Evolutionary conservation across 257 asterid genomes (phyloP), one percentile per base, ranked within the genome.

Genomic region (Nicotiana obtusifolia): DNA sequence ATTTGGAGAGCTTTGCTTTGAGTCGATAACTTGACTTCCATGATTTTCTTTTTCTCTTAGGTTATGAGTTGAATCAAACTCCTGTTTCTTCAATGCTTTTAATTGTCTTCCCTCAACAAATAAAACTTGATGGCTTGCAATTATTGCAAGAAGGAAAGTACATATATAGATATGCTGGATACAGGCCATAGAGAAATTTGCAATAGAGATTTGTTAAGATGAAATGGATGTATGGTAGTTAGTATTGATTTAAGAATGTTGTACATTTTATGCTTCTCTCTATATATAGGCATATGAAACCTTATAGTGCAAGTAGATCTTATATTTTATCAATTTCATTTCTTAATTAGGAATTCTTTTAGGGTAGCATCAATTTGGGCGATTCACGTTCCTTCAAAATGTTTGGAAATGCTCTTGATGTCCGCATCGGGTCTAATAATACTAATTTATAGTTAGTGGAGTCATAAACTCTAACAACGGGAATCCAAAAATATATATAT

Each of bases 81-180:
- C 64, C 17, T 75, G 56, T 53, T 84, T 79, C 75, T 64, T 83
- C 80, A 77, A 10, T 56, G 53, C 71, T 76, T 86, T 88, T 49
- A 85, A 77, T 57, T 86, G 88, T 84, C 96, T 90, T 83, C 90
- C 91, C 71, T 89, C 90, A 4, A 87, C 30, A 41, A 69, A 47
- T 80, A 76, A 91, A 78, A 80, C 28, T 16, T 22, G 81, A 81
- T 81, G 83, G 84, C 78, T 37, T 54, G 71, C 60, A 47, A 83
- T 76, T 15, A 86, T 11, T 37, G 87, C 86, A 78, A 91, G 86
- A 81, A 88, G 52, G 82, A 91, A 78, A 80, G 83, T 79, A 77
- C 81, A 83, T 2, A 83, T 5, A 84, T 62, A 81, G 13, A 84
- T 82, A 67, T 56, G 54, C 20, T 80, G 78, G 49, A 61, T 79